Conservation (phyloP, 73 alveolate genomes). For the Paramecium bursaria region DNA sequence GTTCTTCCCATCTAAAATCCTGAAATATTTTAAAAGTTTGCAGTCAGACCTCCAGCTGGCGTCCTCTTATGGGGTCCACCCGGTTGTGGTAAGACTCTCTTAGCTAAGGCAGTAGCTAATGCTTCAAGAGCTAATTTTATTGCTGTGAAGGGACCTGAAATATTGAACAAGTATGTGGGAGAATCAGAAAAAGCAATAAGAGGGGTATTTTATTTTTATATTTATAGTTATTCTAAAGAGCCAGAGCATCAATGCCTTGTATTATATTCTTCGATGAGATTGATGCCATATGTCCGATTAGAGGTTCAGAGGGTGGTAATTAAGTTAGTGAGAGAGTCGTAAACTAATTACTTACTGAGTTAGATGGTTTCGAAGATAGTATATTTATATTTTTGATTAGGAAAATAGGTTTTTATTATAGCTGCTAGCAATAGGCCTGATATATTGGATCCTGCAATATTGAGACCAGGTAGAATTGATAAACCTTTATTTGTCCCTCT, state of each 20-base stretch:
- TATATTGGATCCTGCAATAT: conserved; percentile 99
- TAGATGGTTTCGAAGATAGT: conserved; percentile 98
- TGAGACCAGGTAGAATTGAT: conserved; percentile 99
- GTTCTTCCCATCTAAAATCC: conserved; percentile 94
- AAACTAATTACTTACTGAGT: conserved; percentile 98
- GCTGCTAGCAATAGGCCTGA: conserved; percentile 99
- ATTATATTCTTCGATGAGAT: conserved; percentile 99
- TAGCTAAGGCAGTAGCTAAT: conserved; percentile 99
- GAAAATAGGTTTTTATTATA: conserved; percentile 93
- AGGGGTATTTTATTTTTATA: conserved; percentile 67
- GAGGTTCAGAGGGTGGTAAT: conserved; percentile 87
- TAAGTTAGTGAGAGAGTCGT: conserved; percentile 97
- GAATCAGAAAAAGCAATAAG: conserved; percentile 99
- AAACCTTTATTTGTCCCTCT: conserved; percentile 93
- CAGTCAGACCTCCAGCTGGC: conserved; percentile 95
- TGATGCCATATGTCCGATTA: conserved; percentile 98
- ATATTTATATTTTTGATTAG: not conserved
- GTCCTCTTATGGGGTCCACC: conserved; percentile 99
- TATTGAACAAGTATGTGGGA: conserved; percentile 99
- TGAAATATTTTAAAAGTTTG: conserved; percentile 88
- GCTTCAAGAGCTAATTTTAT: conserved; percentile 99
- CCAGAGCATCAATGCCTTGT: conserved; percentile 98
- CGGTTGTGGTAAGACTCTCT: conserved; percentile 98
- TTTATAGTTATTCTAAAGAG: conserved; percentile 94
- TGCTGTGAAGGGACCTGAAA: conserved; percentile 99